phyloP scores from a whole-genome alignment of 352 stramenopile genomes.

The Phytophthora chlamydospora region DNA sequence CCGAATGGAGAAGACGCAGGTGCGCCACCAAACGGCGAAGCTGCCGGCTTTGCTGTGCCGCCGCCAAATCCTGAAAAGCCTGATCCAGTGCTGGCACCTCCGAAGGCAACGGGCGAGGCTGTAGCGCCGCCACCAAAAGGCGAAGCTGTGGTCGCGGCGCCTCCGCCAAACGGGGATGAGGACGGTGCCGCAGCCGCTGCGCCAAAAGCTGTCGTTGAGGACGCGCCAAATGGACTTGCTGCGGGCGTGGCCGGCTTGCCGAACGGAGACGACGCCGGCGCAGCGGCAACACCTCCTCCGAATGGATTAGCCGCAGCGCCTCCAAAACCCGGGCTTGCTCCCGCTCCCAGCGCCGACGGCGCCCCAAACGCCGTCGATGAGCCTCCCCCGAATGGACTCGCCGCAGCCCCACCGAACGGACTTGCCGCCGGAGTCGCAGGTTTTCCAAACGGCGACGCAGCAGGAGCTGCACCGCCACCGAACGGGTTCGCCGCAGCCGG shows the following conservation, averaged over 20 bases:
- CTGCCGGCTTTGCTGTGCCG: slow-evolving; percentile 12
- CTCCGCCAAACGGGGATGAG: slow-evolving; percentile 36
- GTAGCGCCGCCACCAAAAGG: slow-evolving; percentile 29
- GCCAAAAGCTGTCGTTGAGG: slow-evolving; percentile 32
- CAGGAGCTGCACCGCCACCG: slow-evolving; percentile 3
- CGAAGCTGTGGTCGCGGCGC: slow-evolving; percentile 13
- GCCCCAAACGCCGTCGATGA: slow-evolving; percentile 37
- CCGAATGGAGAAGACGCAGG: slow-evolving; percentile 35
- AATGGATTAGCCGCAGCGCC: slow-evolving; percentile 31
- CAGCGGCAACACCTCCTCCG: slow-evolving; percentile 21
- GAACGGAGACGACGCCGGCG: slow-evolving; percentile 33
- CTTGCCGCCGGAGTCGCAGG: slow-evolving; percentile 22
- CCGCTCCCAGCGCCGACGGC: slow-evolving; percentile 25
- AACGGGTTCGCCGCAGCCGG: slow-evolving; percentile 29
- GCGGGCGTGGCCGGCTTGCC: slow-evolving; percentile 25
- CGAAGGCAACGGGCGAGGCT: slow-evolving; percentile 15
- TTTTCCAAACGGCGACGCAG: slow-evolving; percentile 30
- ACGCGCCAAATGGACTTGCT: slow-evolving; percentile 44
- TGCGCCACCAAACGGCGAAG: slow-evolving; percentile 31
- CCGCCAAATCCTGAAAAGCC: slow-evolving; percentile 14
- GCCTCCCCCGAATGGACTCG: slow-evolving; percentile 41
- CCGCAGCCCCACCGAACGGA: slow-evolving; percentile 38
- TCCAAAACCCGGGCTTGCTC: slow-evolving; percentile 26
- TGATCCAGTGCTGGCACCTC: slow-evolving; percentile 11
- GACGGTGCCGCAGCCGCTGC: slow-evolving; percentile 18